Base-by-base conservation (phyloP, 2,329 filamentous ascomycete genomes). In the Calonectria ilicicola region DNA sequence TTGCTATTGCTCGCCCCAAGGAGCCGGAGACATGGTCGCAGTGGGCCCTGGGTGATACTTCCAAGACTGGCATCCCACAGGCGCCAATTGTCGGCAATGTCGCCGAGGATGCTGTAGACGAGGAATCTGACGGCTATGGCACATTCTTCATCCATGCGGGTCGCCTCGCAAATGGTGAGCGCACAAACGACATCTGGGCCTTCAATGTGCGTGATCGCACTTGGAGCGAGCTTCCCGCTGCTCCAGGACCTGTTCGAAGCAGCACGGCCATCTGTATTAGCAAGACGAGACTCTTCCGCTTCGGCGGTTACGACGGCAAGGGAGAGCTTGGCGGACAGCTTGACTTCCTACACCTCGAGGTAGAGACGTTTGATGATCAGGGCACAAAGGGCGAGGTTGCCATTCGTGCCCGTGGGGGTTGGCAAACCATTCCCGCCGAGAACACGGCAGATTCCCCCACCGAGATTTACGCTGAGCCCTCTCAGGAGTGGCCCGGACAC, bases 71-170 rank as follows among this genome's bases (percentile, higher is more conserved):
- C 71, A 91, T 87, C 67, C 89, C 89, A n/a, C 90, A 92, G 82
- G 86, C 86, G 58, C 90, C 91, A 32, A 87, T 90, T 70, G 86
- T 90, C 2, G 91, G 91, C 58, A 86, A 86, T 73, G 87, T 92
- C 53, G 90, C 91, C 7, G 89, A 88, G 75, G 83, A 84, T 32
- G 90, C 92, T 5, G 87, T 89, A 1, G 91, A 91, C 72, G 89
- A 92, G 77, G 90, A 91, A 77, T 86, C 86, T 3, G 87, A 91
- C 53, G 93, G 92, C 5, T 89, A 90, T 68, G 91, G 92, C 23
- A 94, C 91, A 0, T 86, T 98, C 56, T 93, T 94, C 80, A 82
- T 98, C 38, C 95, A 97, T 81, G 94, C 93, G 5, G 95, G 95
- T 4, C 94, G 92, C 78, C 88, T 94, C 0, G 88, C 89, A 7